Base-by-base conservation (phyloP, 805 yeast species). In the Metschnikowia proteae region DNA sequence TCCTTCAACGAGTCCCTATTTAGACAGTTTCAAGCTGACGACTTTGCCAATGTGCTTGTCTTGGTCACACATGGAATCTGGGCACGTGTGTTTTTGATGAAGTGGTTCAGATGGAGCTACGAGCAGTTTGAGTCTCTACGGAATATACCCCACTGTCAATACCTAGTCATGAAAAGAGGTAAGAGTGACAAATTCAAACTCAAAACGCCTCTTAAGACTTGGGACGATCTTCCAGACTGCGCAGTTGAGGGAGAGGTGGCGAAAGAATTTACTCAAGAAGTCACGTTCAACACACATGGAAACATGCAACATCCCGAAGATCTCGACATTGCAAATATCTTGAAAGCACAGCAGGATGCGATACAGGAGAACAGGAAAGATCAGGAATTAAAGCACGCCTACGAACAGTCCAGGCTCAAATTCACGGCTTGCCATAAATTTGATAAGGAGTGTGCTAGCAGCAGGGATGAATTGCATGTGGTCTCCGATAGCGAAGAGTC, bases 21-120 rank as follows among this genome's bases (percentile, higher is more conserved):
- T 62, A 74, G 97, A 42, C 94, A 87, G 63, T 90, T 91, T 60
- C 80, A 80, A 51, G 64, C 72, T 40, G 83, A 78, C 13, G 75
- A 80, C 57, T 87, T 88, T 61, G 90, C 97, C n/a, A 80, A 81
- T 50, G 85, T 90, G 17, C 75, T 89, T 35, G 89, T 91, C 2
- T 68, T 91, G 37, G 96, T 91, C 36, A 86, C 96, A 4, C 97
- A 91, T 64, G 97, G 97, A 7, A 88, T 91, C 11, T 89, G 96
- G 92, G 86, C 95, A 3, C 73, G 97, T 36, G 97, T 91, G 6
- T 91, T 91, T 59, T 66, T 91, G 38, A 89, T 90, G 90, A 87
- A 90, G 60, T 91, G 97, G 97, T 91, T 82, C 63, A 73, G 96
- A 49, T 91, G 97, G 97, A 78, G 86, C 1, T 92, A 86, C 61